Evolutionary conservation across 352 stramenopile species (phyloP).

Genomic region (Globisporangium nunn): DNA sequence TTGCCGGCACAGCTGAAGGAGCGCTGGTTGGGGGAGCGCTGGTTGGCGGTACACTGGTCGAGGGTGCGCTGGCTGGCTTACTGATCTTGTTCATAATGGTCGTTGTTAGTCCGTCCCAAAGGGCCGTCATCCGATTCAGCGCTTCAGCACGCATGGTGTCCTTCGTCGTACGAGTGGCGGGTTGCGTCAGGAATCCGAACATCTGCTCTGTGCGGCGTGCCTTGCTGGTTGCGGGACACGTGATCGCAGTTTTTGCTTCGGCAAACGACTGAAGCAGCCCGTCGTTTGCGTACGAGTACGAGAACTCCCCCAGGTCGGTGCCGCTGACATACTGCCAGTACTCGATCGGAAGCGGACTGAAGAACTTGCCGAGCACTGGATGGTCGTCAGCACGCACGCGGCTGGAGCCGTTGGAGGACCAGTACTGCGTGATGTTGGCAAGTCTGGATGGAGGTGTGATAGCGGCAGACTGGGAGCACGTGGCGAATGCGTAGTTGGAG

Average conservation of each 20-base stretch:
- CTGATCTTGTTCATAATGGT: neutral
- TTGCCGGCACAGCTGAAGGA: neutral
- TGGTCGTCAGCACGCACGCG: slow-evolving; percentile 33
- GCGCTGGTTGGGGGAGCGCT: no score
- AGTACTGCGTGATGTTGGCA: slow-evolving; percentile 48
- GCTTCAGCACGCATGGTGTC: neutral
- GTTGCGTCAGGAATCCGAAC: neutral
- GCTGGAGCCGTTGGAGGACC: slow-evolving; percentile 14
- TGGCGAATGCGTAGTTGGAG: slow-evolving; percentile 41
- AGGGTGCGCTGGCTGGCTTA: neutral
- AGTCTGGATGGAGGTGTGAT: slow-evolving; percentile 24
- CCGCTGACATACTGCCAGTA: slow-evolving; percentile 56
- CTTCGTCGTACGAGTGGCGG: neutral
- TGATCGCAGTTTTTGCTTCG: slow-evolving; percentile 4
- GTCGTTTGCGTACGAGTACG: slow-evolving; percentile 61
- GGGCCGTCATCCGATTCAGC: neutral
- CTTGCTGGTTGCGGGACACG: slow-evolving; percentile 3
- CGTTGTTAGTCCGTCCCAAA: neutral
- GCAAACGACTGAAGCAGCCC: slow-evolving; percentile 23
- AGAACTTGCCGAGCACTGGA: slow-evolving; percentile 36
- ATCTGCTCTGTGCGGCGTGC: slow-evolving; percentile 4
- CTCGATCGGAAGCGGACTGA: slow-evolving; percentile 39
- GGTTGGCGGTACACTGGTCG: neutral
- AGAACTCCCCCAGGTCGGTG: slow-evolving; percentile 40
- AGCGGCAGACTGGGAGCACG: slow-evolving; percentile 16